These are phyloP conservation scores for Cyclotella distinguenda DNA, from an alignment of 108 stramenopile species.

Conservation along the genomic window DNA sequence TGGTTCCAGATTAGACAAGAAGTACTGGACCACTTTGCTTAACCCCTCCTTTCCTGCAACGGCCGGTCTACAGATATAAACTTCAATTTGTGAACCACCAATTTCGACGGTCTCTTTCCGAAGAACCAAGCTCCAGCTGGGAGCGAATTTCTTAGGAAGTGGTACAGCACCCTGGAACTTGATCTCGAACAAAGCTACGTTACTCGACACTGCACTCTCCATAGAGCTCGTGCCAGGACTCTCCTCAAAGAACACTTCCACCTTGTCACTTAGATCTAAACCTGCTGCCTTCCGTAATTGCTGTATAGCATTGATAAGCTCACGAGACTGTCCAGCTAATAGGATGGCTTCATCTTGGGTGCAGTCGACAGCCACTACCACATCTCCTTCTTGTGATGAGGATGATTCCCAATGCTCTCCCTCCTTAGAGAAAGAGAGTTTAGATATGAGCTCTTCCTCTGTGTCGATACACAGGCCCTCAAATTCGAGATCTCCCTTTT, in stretches of 20 bases:
- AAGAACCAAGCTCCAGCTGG: slow-evolving; percentile 64
- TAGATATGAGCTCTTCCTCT: slow-evolving; percentile 82
- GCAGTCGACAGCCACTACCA: slow-evolving; percentile 95
- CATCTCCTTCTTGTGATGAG: slow-evolving; percentile 79
- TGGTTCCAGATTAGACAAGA: slow-evolving; percentile 71
- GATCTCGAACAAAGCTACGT: slow-evolving; percentile 64
- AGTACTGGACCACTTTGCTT: slow-evolving; percentile 51
- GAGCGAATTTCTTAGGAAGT: slow-evolving; percentile 71
- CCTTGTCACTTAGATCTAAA: slow-evolving; percentile 81
- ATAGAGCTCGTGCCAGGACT: slow-evolving; percentile 58
- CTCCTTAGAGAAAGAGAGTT: slow-evolving; percentile 90
- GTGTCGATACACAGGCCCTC: slow-evolving; percentile 82
- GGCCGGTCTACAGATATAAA: slow-evolving; percentile 79
- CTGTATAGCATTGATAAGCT: slow-evolving; percentile 95
- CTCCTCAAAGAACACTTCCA: slow-evolving; percentile 90
- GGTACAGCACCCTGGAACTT: slow-evolving; percentile 86
- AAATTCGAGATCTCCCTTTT: slow-evolving; percentile 74
- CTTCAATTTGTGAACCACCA: slow-evolving; percentile 67
- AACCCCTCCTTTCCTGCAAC: slow-evolving; percentile 65
- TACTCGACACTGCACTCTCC: slow-evolving; percentile 71
- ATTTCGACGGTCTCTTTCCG: slow-evolving; percentile 72
- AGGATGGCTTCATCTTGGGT: slow-evolving; percentile 93
- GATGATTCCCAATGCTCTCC: slow-evolving; percentile 89
- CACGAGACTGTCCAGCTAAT: slow-evolving; percentile 88
- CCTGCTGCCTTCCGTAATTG: slow-evolving; percentile 95